phyloP scores from a whole-genome alignment of 352 stramenopile species.

The Aphanomyces euteiches region DNA sequence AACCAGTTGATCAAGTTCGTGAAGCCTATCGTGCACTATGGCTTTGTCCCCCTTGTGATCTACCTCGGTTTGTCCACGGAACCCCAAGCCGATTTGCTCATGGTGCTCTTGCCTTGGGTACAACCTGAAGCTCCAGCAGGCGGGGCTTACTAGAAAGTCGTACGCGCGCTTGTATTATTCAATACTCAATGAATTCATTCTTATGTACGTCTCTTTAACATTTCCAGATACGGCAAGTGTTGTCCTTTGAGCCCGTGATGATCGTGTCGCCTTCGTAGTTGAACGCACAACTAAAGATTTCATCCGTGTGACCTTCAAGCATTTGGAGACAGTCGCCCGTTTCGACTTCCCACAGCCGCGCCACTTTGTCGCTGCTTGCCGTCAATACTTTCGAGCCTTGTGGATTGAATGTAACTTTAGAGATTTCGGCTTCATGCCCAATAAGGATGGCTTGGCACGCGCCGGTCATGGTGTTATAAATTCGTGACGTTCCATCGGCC shows the following conservation, averaged over 20 bases:
- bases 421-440: conserved; percentile 94
- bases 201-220: conserved; percentile 34
- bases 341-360: conserved; percentile 91
- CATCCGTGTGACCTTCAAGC: conserved; percentile 95
- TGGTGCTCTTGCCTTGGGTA: conserved; percentile 29
- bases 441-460: conserved; percentile 93
- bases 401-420: conserved; percentile 93
- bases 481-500: conserved; percentile 89
- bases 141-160: background rate
- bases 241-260: conserved; percentile 91
- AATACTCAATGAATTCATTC: conserved; percentile 19
- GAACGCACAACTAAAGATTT: conserved; percentile 96
- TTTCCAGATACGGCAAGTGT: conserved; percentile 83
- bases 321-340: conserved; percentile 92
- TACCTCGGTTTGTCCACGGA: conserved; percentile 79
- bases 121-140: conserved; percentile 25
- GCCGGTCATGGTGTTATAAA: conserved; percentile 96
- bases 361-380: conserved; percentile 92
- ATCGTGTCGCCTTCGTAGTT: conserved; percentile 97
- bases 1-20: conserved; percentile 56
- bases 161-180: background rate
- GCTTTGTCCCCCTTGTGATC: conserved; percentile 77
- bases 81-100: conserved; percentile 36
- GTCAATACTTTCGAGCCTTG: conserved; percentile 94
- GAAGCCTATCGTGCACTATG: conserved; percentile 80